These are phyloP conservation scores for Eutreptiella sp. DNA, from an alignment of 208 protist genomes.

Conservation along the genomic window DNA sequence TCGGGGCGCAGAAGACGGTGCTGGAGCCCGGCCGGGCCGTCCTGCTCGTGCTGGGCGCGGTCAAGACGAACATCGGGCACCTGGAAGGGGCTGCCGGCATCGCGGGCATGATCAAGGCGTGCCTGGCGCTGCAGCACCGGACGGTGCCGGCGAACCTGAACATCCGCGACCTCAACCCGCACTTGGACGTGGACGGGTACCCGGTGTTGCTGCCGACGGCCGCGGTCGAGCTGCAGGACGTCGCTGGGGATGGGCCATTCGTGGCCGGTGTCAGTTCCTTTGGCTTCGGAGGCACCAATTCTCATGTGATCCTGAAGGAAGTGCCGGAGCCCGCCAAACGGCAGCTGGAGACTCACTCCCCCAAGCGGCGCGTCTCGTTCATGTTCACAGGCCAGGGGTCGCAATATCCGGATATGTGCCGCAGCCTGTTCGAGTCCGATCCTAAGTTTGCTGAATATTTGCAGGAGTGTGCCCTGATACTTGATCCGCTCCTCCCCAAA, in stretches of 20 bases:
- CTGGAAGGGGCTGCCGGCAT: slow-evolving; percentile 37
- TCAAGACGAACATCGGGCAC: slow-evolving; percentile 42
- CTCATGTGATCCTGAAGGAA: slow-evolving; percentile 19
- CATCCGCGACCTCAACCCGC: slow-evolving; percentile 18
- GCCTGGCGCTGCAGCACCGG: slow-evolving; percentile 6
- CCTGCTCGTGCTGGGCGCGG: slow-evolving; percentile 28
- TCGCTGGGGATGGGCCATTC: neutral
- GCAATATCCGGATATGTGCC: slow-evolving; percentile 41
- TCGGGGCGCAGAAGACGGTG: slow-evolving; percentile 14
- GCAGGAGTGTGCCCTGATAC: slow-evolving; percentile 30
- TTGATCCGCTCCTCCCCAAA: neutral
- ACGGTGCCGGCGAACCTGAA: slow-evolving; percentile 26
- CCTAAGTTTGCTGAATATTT: slow-evolving; percentile 28
- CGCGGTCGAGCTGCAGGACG: slow-evolving; percentile 40
- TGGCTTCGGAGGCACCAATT: slow-evolving; percentile 35
- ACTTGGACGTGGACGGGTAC: slow-evolving; percentile 34
- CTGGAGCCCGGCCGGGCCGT: neutral
- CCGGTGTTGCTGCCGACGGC: slow-evolving; percentile 42
- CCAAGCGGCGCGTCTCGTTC: slow-evolving; percentile 38
- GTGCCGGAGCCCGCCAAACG: neutral
- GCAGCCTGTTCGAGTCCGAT: slow-evolving; percentile 31
- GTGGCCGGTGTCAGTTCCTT: slow-evolving; percentile 20
- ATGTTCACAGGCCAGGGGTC: slow-evolving; percentile 45
- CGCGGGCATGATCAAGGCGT: slow-evolving; percentile 26
- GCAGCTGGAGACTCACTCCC: too few relatives aligned